A percentile compares a stretch with the other conserved stretches of the same genome.
Conservation (phyloP, 371 early-diverging fungal genomes). For the Mortierella sp. region DNA sequence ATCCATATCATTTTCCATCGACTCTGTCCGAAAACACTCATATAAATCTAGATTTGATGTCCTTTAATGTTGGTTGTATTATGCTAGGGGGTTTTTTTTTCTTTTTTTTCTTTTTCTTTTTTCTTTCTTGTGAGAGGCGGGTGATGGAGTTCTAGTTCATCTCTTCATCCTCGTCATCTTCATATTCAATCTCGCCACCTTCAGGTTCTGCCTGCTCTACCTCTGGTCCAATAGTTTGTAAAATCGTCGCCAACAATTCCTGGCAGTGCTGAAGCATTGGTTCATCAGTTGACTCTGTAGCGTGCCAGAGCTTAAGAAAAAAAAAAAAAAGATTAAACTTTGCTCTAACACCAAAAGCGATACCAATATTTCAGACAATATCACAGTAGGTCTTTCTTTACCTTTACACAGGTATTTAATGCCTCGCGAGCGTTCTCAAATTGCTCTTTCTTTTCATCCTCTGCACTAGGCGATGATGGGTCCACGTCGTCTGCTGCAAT, state of each 20-base stretch:
- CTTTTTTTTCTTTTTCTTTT: too few relatives aligned
- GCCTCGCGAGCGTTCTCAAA: constrained; percentile 85
- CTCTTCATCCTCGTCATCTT: constrained; percentile 59
- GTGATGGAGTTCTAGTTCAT: constrained; percentile 41
- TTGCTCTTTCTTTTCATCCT: constrained; percentile 65
- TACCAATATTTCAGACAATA: not conserved
- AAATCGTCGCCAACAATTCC: constrained; percentile 72
- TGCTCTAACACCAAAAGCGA: not conserved
- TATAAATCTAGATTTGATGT: not conserved
- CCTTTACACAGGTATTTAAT: constrained; percentile 78
- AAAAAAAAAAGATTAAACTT: not conserved
- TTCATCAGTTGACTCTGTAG: constrained; percentile 75
- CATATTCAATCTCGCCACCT: constrained; percentile 54
- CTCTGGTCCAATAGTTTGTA: constrained; percentile 64
- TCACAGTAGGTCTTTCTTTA: constrained; percentile 36
- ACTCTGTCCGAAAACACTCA: not conserved
- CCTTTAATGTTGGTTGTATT: not conserved
- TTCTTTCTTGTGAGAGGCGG: not conserved
- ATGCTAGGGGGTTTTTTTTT: too few relatives aligned
- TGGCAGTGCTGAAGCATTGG: constrained; percentile 76
- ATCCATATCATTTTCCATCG: not conserved
- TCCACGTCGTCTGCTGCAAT: constrained; percentile 76
- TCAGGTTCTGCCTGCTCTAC: constrained; percentile 49
- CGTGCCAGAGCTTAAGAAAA: constrained; percentile 63
- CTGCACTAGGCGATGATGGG: constrained; percentile 55